Percentiles rank a stretch among this genome's conserved stretches.
Evolutionary conservation across 768 basidiomycete genomes (phyloP).

Genomic region (Lactarius indigo): DNA sequence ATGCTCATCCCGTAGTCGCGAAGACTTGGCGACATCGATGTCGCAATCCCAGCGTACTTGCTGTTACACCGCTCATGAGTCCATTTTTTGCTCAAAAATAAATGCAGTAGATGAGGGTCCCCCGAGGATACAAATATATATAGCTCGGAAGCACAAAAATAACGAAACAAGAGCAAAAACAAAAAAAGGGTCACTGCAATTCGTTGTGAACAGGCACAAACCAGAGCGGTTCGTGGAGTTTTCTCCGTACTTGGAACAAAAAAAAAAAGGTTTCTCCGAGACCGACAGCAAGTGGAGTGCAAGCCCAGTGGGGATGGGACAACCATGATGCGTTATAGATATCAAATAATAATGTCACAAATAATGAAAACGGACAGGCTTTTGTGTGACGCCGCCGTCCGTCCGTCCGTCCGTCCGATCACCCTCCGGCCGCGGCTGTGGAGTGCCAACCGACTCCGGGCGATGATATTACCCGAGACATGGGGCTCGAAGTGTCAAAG

Average conservation of each 20-base stretch:
- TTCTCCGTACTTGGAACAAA: background rate
- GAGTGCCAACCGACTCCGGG: background rate
- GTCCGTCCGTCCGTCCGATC: background rate
- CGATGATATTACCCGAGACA: background rate
- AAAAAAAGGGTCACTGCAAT: background rate
- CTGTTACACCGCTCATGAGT: background rate
- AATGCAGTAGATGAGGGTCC: background rate
- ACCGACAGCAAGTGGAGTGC: background rate
- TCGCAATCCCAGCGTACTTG: background rate
- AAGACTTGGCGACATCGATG: background rate
- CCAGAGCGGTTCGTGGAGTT: background rate
- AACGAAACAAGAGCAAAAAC: background rate
- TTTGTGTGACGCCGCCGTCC: background rate
- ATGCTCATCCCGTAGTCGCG: background rate
- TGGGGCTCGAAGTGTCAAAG: background rate
- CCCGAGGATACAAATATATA: background rate
- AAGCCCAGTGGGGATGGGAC: background rate
- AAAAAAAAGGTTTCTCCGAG: background rate
- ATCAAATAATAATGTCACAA: background rate
- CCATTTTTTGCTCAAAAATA: background rate
- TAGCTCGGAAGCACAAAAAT: background rate
- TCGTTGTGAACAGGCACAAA: background rate
- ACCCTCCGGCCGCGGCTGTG: background rate
- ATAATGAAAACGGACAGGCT: background rate
- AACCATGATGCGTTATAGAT: background rate